Evolutionary conservation across 176 grass and related monocot species (phyloP).

Genomic region (Oryza glaberrima): DNA sequence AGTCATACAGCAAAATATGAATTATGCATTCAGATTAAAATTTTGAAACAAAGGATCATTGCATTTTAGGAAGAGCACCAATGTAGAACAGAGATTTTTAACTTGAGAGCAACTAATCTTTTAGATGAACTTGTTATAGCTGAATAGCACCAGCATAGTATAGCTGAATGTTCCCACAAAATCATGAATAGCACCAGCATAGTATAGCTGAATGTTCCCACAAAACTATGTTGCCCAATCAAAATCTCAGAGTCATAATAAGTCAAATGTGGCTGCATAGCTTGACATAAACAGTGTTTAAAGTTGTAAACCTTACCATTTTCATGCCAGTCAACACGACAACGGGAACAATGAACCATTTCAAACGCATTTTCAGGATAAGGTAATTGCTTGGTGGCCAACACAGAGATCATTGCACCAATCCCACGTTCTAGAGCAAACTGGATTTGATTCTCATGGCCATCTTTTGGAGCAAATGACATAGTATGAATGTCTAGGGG

Average conservation of each 20-base stretch:
- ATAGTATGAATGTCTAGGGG: slow-evolving; percentile 84
- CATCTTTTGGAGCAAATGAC: slow-evolving; percentile 97
- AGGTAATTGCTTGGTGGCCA: slow-evolving; percentile 90
- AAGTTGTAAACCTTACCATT: slow-evolving; percentile 64
- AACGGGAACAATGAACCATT: slow-evolving; percentile 97
- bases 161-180: not conserved
- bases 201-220: slow-evolving; percentile 4
- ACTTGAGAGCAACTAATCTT: slow-evolving; percentile 7
- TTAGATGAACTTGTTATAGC: slow-evolving; percentile 3
- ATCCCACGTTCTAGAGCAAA: slow-evolving; percentile 96
- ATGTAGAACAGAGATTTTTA: not conserved
- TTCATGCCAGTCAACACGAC: slow-evolving; percentile 96
- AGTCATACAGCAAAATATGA: slow-evolving; percentile 12
- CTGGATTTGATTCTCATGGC: slow-evolving; percentile 98
- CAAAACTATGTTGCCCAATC: not conserved
- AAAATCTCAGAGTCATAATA: slow-evolving; percentile 13
- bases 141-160: slow-evolving; percentile 9
- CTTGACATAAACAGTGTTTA: not conserved
- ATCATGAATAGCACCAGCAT: slow-evolving; percentile 12
- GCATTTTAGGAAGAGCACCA: slow-evolving; percentile 16
- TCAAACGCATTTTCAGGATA: slow-evolving; percentile 88
- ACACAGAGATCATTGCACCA: slow-evolving; percentile 84
- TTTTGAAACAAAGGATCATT: slow-evolving; percentile 26
- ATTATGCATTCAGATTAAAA: not conserved
- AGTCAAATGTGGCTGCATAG: not conserved